Percentiles rank a stretch among this genome's conserved stretches.
These are phyloP conservation scores for Pyrenochaeta sp. DNA, from an alignment of 2,329 filamentous ascomycete genomes.

Conservation along the genomic window DNA sequence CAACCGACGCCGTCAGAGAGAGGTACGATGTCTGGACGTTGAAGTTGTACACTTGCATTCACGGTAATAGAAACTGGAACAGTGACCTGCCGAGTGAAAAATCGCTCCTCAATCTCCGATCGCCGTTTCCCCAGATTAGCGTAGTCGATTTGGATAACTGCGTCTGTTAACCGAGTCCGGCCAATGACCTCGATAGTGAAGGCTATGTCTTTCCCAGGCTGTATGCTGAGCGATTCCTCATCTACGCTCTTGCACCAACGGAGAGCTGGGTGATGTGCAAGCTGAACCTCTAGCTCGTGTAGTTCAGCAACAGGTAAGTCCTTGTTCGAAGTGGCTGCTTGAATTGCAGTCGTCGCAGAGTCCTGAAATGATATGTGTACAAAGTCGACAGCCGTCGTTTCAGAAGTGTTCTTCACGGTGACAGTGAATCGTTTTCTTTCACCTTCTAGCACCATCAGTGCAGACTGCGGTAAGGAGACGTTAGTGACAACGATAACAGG, in stretches of 20 bases:
- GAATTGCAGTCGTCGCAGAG: conserved; percentile 80
- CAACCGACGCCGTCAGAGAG: conserved; percentile 76
- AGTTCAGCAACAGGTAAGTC: conserved; percentile 80
- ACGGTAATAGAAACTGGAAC: conserved; percentile 87
- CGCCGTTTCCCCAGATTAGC: conserved; percentile 76
- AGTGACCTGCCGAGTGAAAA: conserved; percentile 84
- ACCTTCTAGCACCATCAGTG: conserved; percentile 92
- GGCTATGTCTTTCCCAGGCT: conserved; percentile 70
- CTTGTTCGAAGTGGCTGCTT: conserved; percentile 76
- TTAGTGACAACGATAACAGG: conserved; percentile 79
- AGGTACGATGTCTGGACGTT: conserved; percentile 79
- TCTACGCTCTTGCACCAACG: conserved; percentile 57
- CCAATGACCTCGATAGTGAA: conserved; percentile 88
- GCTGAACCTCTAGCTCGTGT: conserved; percentile 84
- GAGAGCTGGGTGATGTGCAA: conserved; percentile 74
- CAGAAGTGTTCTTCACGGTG: conserved; percentile 80
- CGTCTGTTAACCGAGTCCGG: conserved; percentile 82
- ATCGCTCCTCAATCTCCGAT: conserved; percentile 74
- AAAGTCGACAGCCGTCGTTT: conserved; percentile 77
- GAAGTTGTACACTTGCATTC: conserved; percentile 86
- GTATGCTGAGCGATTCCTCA: conserved; percentile 64
- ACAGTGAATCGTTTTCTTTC: conserved; percentile 81
- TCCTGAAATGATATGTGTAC: conserved; percentile 89
- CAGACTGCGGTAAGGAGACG: conserved; percentile 81
- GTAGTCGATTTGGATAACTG: conserved; percentile 85